Evolutionary conservation across 2,329 filamentous ascomycete species (phyloP), one percentile per base, ranked within the genome.

Genomic region (Penicillium sp.): DNA sequence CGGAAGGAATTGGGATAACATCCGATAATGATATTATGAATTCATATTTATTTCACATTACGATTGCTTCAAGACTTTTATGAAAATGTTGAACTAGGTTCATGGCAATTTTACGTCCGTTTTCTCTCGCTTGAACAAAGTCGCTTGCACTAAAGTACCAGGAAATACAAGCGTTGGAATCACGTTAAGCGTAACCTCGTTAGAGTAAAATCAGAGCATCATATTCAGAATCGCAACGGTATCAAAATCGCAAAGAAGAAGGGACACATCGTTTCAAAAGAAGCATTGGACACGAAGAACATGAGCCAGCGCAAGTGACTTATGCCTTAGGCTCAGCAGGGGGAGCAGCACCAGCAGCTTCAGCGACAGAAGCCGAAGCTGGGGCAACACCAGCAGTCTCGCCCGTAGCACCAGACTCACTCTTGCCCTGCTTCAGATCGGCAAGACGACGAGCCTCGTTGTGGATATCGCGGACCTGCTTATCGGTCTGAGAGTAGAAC

Each of bases 391-490:
- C 52, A 36, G 54, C 53, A 48, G 60, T 54, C 45, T 59, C 62
- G 33, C 54, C 46, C 42, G 54, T 39, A 18, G 51, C 44, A 34
- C 52, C 46, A 18, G 46, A 67, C 66, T 49, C 76, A 31, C 71
- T 75, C 45, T 80, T 79, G 43, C 74, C 74, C 43, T 67, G 86
- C 86, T 96, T 96, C 62, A 99, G 74, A 60, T 95, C 85, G 45
- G 93, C 93, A 49, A 99, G 80, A 63, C 94, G 86, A 58, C 87
- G 83, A 29, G 94, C 94, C 81, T 99, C 94, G 57, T 81, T 82
- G 76, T 99, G 94, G 43, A 99, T 94, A 70, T 99, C 94, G 65
- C 90, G 81, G 29, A 96, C 91, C 76, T 97, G 92, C 77, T 90
- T 90, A 71, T 88, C 86, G 58, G 89, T 84, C 63, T 90, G 81